Evolutionary conservation across 2,329 filamentous ascomycete genomes (phyloP).

Genomic region (Fusarium devonianum): DNA sequence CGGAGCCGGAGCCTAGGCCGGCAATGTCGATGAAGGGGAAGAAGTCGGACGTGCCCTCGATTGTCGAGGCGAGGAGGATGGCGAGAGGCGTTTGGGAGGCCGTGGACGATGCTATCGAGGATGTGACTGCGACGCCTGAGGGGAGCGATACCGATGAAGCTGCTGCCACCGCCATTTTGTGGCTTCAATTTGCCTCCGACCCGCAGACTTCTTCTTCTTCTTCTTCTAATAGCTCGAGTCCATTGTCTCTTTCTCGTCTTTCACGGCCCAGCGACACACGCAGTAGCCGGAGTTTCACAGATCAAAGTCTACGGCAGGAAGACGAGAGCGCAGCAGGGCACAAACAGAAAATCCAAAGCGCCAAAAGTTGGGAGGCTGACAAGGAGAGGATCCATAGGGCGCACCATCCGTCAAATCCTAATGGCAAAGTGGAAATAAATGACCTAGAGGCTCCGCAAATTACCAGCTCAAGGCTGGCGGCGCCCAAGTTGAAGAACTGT

Average conservation of each 20-base stretch:
- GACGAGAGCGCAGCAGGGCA: no score
- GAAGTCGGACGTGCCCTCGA: slow-evolving; percentile 47
- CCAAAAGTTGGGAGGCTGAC: slow-evolving; percentile 22
- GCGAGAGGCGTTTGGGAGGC: slow-evolving; percentile 39
- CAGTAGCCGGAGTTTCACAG: no score
- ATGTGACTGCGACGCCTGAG: no score
- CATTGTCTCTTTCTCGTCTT: no score
- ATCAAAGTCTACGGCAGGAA: no score
- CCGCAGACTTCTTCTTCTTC: no score
- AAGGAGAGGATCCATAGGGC: slow-evolving; percentile 17
- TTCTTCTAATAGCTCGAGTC: no score
- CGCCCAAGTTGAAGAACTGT: slow-evolving; percentile 3
- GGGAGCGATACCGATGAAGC: no score
- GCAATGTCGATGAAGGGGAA: slow-evolving; percentile 49
- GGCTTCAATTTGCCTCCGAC: no score
- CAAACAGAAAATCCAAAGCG: not conserved
- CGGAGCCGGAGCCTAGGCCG: slow-evolving; percentile 38
- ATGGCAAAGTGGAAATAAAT: slow-evolving; percentile 2
- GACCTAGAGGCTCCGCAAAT: slow-evolving; percentile 23
- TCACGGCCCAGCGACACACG: no score
- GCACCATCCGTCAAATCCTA: no score
- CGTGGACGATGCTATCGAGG: slow-evolving; percentile 14
- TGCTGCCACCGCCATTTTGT: no score
- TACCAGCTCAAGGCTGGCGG: not conserved
- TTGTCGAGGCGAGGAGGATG: slow-evolving; percentile 41